Evolutionary conservation across 208 protist species (phyloP).

Genomic region (Leishmania lainsoni): DNA sequence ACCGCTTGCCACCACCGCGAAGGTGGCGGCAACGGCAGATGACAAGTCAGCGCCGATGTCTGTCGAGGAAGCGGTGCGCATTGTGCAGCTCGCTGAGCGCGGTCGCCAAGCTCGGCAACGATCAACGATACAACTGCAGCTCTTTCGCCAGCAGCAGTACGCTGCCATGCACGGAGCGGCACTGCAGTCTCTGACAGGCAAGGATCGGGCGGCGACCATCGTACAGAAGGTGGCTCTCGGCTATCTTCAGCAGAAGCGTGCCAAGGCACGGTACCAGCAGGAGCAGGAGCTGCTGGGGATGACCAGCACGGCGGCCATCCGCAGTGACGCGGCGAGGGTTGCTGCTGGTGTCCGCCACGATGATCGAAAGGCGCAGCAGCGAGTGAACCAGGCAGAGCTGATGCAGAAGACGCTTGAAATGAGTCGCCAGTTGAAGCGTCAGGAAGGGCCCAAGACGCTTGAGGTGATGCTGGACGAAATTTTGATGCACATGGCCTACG

Average conservation of each 20-base stretch:
- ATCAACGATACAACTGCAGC: slow-evolving; percentile 89
- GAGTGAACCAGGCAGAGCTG: slow-evolving; percentile 89
- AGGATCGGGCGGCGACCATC: slow-evolving; percentile 84
- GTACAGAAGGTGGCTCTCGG: slow-evolving; percentile 90
- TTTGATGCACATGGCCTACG: slow-evolving; percentile 91
- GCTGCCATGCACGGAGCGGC: slow-evolving; percentile 44
- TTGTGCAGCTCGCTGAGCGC: slow-evolving; percentile 94
- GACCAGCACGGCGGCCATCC: slow-evolving; percentile 38
- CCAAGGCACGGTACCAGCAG: slow-evolving; percentile 60
- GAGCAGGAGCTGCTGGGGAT: slow-evolving; percentile 93
- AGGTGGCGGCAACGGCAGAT: not conserved
- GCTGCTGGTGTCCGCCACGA: slow-evolving; percentile 45
- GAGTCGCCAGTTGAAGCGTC: slow-evolving; percentile 74
- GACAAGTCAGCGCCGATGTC: slow-evolving; percentile 46
- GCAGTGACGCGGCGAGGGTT: slow-evolving; percentile 34
- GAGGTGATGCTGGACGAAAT: slow-evolving; percentile 94
- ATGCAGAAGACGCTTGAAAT: slow-evolving; percentile 78
- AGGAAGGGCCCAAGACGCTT: slow-evolving; percentile 93
- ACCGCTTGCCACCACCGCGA: slow-evolving; percentile 8
- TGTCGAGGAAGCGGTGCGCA: slow-evolving; percentile 81
- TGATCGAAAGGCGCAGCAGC: slow-evolving; percentile 85
- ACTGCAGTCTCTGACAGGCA: slow-evolving; percentile 68
- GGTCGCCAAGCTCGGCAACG: slow-evolving; percentile 94
- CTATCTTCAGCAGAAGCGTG: slow-evolving; percentile 84
- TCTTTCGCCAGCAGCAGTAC: slow-evolving; percentile 89